phyloP scores from a whole-genome alignment of 1,284 basidiomycete genomes.

The Mycosarcoma maydis region DNA sequence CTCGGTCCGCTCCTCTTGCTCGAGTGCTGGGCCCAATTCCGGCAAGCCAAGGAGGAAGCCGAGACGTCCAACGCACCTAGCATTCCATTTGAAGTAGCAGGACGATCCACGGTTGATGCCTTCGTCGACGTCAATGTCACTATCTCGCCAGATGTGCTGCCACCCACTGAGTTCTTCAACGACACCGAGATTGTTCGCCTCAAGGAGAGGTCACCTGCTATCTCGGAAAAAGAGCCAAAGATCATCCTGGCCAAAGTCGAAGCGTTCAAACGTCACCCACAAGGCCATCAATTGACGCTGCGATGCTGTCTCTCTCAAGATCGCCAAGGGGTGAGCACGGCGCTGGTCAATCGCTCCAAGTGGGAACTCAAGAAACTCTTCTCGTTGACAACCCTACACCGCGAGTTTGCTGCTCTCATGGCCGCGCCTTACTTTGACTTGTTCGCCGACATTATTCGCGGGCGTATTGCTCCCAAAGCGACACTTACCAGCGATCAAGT shows the following conservation, averaged over 20 bases:
- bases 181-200: conserved; percentile 75
- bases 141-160: conserved; percentile 33
- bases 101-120: conserved; percentile 46
- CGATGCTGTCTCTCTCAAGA: conserved; percentile 69
- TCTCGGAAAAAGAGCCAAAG: conserved; percentile 72
- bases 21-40: conserved; percentile 91
- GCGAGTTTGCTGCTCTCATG: conserved; percentile 89
- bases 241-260: conserved; percentile 79
- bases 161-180: conserved; percentile 22
- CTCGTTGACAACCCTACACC: conserved; percentile 87
- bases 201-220: conserved; percentile 81
- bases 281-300: conserved; percentile 70
- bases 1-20: conserved; percentile 89
- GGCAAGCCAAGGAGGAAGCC: conserved; percentile 77
- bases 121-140: conserved; percentile 53
- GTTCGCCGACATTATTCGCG: conserved; percentile 76
- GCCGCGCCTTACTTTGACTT: conserved; percentile 85
- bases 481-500: conserved; percentile 71
- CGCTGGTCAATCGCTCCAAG: conserved; percentile 72
- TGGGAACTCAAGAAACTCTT: conserved; percentile 85
- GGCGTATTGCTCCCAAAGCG: conserved; percentile 71
- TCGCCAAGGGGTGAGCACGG: conserved; percentile 61
- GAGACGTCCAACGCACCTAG: conserved; percentile 59
- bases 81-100: conserved; percentile 42
- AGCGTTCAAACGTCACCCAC: conserved; percentile 72